Conservation (phyloP, 495 filamentous ascomycete genomes). For the Hypoxylon trugodes region DNA sequence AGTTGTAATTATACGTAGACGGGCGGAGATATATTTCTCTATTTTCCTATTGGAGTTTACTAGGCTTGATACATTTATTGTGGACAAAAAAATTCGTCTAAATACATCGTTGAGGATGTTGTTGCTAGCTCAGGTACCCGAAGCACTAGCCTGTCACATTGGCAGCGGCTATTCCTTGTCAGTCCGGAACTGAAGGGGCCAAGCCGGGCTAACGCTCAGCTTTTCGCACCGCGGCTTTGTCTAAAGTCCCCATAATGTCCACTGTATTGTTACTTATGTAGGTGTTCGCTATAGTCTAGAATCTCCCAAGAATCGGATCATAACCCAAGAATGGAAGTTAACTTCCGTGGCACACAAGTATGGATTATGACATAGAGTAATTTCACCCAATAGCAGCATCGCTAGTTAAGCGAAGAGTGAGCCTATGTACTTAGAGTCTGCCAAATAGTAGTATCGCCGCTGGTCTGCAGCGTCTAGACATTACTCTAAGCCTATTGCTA, state of each 20-base stretch:
- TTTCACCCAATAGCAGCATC: slow-evolving; percentile 21
- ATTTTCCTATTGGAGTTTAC: too few species aligned
- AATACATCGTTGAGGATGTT: not conserved
- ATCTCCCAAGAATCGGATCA: slow-evolving; percentile 11
- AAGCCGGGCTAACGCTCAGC: slow-evolving; percentile 16
- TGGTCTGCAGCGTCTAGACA: slow-evolving; percentile 20
- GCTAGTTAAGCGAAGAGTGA: slow-evolving; percentile 18
- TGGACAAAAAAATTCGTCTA: not conserved
- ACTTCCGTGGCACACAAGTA: slow-evolving; percentile 14
- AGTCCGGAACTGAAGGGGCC: slow-evolving; percentile 4
- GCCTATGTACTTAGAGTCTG: slow-evolving; percentile 1
- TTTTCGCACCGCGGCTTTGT: slow-evolving; percentile 12
- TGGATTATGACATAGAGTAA: slow-evolving; percentile 3
- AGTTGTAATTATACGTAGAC: not conserved
- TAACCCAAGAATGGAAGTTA: slow-evolving; percentile 30
- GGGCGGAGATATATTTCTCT: not conserved
- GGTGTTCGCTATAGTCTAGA: slow-evolving; percentile 13
- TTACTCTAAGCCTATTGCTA: not conserved
- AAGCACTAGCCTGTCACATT: slow-evolving; percentile 3
- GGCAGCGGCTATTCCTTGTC: slow-evolving; percentile 4
- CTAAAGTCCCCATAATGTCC: slow-evolving; percentile 8
- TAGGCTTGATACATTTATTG: not conserved
- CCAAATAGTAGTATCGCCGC: slow-evolving; percentile 13
- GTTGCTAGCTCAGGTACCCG: slow-evolving; percentile 17
- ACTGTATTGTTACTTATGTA: slow-evolving; percentile 1